phyloP scores from a whole-genome alignment of 2,329 filamentous ascomycete genomes.

The Sporothrix sp. region DNA sequence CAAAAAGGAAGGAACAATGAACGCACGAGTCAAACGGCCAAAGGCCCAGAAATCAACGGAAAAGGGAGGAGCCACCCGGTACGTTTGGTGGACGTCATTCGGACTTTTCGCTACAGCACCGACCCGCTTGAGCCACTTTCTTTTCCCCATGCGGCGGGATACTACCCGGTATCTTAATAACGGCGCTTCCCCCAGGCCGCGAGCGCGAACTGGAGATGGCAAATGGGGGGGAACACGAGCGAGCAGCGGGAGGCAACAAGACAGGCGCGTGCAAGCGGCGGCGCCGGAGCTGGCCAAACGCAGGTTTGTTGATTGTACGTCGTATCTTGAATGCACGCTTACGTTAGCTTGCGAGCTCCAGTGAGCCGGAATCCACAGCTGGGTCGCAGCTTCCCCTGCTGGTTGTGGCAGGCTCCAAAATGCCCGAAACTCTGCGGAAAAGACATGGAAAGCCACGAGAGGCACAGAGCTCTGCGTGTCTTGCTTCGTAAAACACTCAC shows the following conservation, averaged over 20 bases:
- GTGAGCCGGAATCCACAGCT: no score
- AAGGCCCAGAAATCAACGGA: not conserved
- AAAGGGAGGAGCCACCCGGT: slow-evolving; percentile 1
- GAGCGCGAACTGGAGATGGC: not conserved
- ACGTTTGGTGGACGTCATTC: slow-evolving; percentile 8
- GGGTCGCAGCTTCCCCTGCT: no score
- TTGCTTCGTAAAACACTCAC: no score
- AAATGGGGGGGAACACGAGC: not conserved
- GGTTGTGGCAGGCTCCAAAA: no score
- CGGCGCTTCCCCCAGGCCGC: not conserved
- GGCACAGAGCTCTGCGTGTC: no score
- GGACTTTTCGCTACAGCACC: not conserved
- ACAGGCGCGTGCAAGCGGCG: not conserved
- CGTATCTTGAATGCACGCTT: no score
- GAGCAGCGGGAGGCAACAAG: not conserved
- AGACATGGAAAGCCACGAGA: no score
- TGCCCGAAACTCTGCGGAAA: no score
- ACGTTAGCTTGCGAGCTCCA: no score
- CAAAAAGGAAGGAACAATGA: not conserved
- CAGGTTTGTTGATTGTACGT: not conserved
- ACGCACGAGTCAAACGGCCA: slow-evolving; percentile 2
- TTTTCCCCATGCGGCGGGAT: no score
- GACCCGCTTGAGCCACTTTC: no score
- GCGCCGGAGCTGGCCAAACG: not conserved
- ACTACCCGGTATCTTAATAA: no score